Percentiles rank a stretch among this genome's conserved stretches.
Conservation (phyloP, 306 rosid genomes). For the Quercus agrifolia region DNA sequence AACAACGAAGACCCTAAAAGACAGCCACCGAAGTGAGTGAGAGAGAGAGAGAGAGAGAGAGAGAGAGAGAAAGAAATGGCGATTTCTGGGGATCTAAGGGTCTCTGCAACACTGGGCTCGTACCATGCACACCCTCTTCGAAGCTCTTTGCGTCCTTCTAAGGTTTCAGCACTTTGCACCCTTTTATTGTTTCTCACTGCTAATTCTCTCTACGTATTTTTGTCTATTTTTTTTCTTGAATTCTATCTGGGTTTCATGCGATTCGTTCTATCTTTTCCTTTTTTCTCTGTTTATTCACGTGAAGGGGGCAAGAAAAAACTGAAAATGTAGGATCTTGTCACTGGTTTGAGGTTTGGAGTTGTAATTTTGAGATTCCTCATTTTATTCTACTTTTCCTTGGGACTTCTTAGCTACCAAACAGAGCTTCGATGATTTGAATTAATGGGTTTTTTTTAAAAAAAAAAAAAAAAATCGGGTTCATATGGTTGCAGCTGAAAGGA, state of each 20-base stretch:
- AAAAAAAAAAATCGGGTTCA: neutral
- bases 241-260: slow-evolving; percentile 7
- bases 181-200: neutral
- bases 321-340: slow-evolving; percentile 9
- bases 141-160: slow-evolving; percentile 44
- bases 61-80: slow-evolving; percentile 45
- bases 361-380: neutral
- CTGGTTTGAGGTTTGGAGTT: neutral
- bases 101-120: slow-evolving; percentile 66
- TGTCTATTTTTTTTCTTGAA: neutral
- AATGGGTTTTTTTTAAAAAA: neutral
- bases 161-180: slow-evolving; percentile 41
- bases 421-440: neutral
- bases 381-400: neutral
- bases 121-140: slow-evolving; percentile 44
- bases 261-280: neutral
- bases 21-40: neutral
- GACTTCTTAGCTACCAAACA: neutral
- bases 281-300: neutral
- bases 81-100: slow-evolving; percentile 64
- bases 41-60: neutral
- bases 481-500: neutral
- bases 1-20: neutral
- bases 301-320: neutral
- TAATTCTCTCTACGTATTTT: neutral